phyloP scores from a whole-genome alignment of 306 rosid genomes.

The Quercus suber region DNA sequence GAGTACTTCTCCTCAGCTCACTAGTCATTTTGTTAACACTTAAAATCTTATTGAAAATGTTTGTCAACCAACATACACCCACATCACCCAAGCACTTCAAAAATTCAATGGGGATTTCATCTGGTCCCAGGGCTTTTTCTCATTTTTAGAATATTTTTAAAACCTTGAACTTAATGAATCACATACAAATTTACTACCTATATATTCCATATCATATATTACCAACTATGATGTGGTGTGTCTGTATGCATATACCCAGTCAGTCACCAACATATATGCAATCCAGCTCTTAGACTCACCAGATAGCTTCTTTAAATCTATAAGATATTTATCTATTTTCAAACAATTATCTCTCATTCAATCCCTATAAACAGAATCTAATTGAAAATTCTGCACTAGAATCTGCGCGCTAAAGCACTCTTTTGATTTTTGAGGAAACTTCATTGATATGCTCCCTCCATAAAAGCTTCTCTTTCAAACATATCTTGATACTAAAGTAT shows the following conservation, averaged over 20 bases:
- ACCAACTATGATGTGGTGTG: neutral
- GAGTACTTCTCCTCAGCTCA: too few relatives aligned
- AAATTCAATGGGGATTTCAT: too few relatives aligned
- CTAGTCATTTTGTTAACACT: too few relatives aligned
- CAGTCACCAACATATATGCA: neutral
- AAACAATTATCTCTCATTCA: neutral
- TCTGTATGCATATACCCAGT: neutral
- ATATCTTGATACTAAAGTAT: neutral
- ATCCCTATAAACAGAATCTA: neutral
- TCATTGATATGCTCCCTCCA: neutral
- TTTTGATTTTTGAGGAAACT: neutral
- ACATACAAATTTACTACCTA: too few relatives aligned
- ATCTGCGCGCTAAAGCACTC: neutral
- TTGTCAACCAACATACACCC: too few relatives aligned
- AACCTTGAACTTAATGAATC: too few relatives aligned
- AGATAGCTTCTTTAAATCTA: neutral
- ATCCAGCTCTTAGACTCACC: neutral
- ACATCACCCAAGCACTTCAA: too few relatives aligned
- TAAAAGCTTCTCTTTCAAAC: neutral
- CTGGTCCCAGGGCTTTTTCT: too few relatives aligned
- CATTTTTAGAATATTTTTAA: too few relatives aligned
- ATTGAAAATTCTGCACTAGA: neutral
- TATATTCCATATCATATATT: too few relatives aligned
- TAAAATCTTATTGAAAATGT: too few relatives aligned
- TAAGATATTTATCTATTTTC: neutral